These are phyloP conservation scores for Mimosa pudica DNA, from an alignment of 306 rosid genomes.

Conservation along the genomic window DNA sequence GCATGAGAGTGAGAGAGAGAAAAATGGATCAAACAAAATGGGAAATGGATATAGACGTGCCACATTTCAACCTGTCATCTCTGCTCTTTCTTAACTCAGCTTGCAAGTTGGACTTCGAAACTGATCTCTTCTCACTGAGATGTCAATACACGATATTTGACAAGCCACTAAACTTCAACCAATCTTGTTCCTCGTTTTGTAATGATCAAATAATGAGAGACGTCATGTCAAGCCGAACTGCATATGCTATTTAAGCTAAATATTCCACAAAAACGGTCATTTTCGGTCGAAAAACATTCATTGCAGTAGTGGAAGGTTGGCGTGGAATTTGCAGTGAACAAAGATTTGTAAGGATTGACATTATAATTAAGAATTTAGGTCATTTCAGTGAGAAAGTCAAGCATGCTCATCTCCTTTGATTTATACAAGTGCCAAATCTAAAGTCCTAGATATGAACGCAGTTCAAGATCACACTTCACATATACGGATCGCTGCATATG, in stretches of 20 bases:
- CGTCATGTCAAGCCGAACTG: neutral
- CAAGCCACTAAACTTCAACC: constrained; percentile 3
- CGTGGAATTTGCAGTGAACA: constrained; percentile 17
- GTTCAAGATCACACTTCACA: constrained; percentile 22
- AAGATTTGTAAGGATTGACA: constrained; percentile 11
- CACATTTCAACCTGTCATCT: neutral
- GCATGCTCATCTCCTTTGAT: constrained; percentile 22
- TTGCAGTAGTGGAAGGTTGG: constrained; percentile 43
- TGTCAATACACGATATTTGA: constrained; percentile 3
- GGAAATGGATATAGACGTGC: constrained; percentile 9
- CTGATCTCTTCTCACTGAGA: neutral
- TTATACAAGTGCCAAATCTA: neutral
- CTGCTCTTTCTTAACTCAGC: constrained; percentile 11
- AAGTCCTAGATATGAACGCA: neutral
- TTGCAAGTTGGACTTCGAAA: constrained; percentile 8
- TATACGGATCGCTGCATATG: constrained; percentile 28
- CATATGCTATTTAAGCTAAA: neutral
- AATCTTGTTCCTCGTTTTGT: neutral
- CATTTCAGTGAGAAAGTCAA: constrained; percentile 23
- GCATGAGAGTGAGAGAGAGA: constrained; percentile 19
- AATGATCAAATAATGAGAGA: constrained; percentile 9
- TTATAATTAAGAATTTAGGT: constrained; percentile 27
- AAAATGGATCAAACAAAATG: neutral
- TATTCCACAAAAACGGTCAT: constrained; percentile 9
- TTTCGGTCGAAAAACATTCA: neutral